Conservation (phyloP, 306 rosid species). For the Prinsepia uniflora region DNA sequence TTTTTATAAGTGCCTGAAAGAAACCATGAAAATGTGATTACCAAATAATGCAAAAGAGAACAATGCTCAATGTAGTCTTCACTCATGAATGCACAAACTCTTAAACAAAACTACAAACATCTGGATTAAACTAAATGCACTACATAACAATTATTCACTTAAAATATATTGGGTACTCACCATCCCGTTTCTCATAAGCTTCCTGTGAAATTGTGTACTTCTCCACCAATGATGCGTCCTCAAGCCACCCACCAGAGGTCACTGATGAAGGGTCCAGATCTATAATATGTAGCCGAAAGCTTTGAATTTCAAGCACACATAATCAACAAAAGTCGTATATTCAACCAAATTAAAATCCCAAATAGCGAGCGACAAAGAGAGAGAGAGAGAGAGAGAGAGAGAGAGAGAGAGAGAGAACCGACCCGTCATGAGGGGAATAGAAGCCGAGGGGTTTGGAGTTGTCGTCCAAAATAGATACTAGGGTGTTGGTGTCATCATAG, state of each 20-base stretch:
- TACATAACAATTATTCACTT: background rate
- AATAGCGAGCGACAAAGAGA: too few species aligned
- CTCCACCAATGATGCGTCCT: constrained; percentile 88
- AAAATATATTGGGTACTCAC: constrained; percentile 25
- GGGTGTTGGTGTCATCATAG: constrained; percentile 53
- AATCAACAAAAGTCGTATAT: constrained; percentile 12
- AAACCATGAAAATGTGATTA: constrained; percentile 15
- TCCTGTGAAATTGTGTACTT: too few species aligned
- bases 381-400: background rate
- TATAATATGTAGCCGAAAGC: constrained; percentile 71
- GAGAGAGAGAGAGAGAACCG: background rate
- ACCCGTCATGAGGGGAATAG: constrained; percentile 85
- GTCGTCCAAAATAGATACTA: constrained; percentile 56
- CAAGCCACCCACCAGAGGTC: constrained; percentile 94
- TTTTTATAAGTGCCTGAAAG: constrained; percentile 69
- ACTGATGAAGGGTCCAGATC: constrained; percentile 88
- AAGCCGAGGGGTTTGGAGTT: constrained; percentile 62
- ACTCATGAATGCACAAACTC: background rate
- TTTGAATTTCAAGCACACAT: constrained; percentile 21
- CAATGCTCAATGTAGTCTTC: too few species aligned
- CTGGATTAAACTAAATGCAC: background rate
- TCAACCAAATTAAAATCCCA: background rate
- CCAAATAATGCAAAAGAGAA: too few species aligned
- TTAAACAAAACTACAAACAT: background rate
- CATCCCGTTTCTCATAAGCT: constrained; percentile 66